Conservation (phyloP, 768 basidiomycete species). For the Floccularia luteovirens region DNA sequence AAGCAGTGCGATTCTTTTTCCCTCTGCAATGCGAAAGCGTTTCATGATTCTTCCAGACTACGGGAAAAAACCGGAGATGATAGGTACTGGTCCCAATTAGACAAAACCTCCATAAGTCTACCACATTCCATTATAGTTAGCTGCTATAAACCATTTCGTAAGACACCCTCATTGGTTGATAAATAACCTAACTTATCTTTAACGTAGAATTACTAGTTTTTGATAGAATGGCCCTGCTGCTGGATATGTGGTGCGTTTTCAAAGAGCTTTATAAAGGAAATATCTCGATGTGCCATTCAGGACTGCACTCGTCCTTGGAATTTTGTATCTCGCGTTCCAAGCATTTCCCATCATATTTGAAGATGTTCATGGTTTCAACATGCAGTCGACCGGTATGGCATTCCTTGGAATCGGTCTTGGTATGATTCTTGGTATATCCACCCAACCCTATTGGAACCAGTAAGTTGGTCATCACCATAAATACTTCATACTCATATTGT, state of each 20-base stretch:
- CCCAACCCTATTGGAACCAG: slow-evolving; percentile 53
- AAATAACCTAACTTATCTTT: neutral
- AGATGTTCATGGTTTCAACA: slow-evolving; percentile 36
- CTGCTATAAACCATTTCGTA: slow-evolving; percentile 68
- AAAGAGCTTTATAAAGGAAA: slow-evolving; percentile 8
- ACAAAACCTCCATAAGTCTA: slow-evolving; percentile 38
- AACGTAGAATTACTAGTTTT: slow-evolving; percentile 46
- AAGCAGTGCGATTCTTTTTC: slow-evolving; percentile 24
- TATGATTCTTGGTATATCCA: slow-evolving; percentile 37
- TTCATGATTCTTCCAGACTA: slow-evolving; percentile 24
- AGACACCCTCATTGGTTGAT: slow-evolving; percentile 15
- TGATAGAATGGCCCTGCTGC: slow-evolving; percentile 71
- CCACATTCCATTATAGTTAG: slow-evolving; percentile 42
- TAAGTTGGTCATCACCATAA: slow-evolving; percentile 13
- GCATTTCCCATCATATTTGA: slow-evolving; percentile 51
- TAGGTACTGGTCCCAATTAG: slow-evolving; percentile 52
- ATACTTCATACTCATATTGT: neutral
- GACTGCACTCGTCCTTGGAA: slow-evolving; percentile 51
- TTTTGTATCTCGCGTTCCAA: slow-evolving; percentile 58
- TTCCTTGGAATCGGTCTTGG: slow-evolving; percentile 60
- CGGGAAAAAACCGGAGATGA: slow-evolving; percentile 48
- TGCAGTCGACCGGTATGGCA: slow-evolving; percentile 44
- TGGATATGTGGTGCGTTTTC: slow-evolving; percentile 56
- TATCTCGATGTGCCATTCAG: slow-evolving; percentile 25
- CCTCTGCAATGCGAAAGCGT: neutral